Evolutionary conservation across 2,329 filamentous ascomycete species (phyloP).

Genomic region (Gyromitra esculenta): DNA sequence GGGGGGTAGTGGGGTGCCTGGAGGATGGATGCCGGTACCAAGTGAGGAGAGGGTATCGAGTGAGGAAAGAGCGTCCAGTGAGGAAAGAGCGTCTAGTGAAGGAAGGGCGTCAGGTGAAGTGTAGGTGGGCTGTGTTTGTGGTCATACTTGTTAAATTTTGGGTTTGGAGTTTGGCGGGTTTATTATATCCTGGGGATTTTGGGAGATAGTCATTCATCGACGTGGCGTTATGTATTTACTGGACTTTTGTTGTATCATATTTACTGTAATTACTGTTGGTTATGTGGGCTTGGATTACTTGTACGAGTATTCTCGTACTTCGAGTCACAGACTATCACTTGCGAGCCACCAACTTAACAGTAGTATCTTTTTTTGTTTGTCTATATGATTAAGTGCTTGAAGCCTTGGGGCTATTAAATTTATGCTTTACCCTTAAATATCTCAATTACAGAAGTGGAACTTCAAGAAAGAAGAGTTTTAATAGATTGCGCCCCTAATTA

Average conservation of each 20-base stretch:
- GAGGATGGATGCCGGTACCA: constrained; percentile 19
- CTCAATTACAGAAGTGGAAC: no score
- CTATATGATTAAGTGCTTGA: not conserved
- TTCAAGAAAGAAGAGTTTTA: not conserved
- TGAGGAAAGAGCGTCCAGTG: constrained; percentile 3
- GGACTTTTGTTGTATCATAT: constrained; percentile 33
- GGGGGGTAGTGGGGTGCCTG: not conserved
- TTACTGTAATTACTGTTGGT: constrained; percentile 2
- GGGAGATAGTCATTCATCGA: constrained; percentile 5
- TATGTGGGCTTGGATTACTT: not conserved
- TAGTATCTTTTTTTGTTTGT: not conserved
- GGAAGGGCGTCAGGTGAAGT: not conserved
- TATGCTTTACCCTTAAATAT: no score
- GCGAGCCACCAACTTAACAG: not conserved
- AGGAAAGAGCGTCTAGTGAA: constrained; percentile 18
- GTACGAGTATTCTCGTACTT: constrained; percentile 1
- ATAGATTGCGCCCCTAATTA: not conserved
- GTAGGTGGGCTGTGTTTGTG: not conserved
- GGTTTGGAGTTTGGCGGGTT: constrained; percentile 22
- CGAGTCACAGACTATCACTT: constrained; percentile 3
- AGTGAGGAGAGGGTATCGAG: constrained; percentile 15
- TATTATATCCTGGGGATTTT: constrained; percentile 19
- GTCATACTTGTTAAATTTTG: constrained; percentile 9
- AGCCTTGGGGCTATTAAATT: not conserved
- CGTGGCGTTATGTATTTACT: constrained; percentile 19